These are phyloP conservation scores for Anthracocystis walkeri DNA, from an alignment of 1,284 basidiomycete species.

Conservation along the genomic window DNA sequence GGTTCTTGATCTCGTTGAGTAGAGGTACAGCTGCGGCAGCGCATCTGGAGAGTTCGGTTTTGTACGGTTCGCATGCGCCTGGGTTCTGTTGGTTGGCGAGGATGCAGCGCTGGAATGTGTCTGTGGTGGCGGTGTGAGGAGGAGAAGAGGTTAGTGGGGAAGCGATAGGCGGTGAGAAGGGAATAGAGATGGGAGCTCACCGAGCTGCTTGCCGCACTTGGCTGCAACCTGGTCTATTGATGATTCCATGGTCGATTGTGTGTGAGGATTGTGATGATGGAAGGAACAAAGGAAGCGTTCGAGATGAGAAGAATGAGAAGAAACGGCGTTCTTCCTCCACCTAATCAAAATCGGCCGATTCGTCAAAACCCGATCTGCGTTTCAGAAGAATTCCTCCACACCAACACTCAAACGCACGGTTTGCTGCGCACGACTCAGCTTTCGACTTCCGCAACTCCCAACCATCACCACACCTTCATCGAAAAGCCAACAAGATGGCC, in stretches of 20 bases:
- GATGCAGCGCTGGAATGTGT: constrained; percentile 65
- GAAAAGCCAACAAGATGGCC: constrained; percentile 21
- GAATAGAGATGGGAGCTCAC: constrained; percentile 10
- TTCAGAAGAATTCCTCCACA: constrained; percentile 12
- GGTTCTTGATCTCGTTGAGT: constrained; percentile 61
- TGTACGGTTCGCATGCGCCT: constrained; percentile 48
- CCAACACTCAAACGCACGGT: constrained; percentile 2
- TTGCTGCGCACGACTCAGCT: constrained; percentile 3
- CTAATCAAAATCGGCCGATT: constrained; percentile 14
- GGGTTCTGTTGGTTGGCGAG: constrained; percentile 59
- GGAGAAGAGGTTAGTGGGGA: neutral
- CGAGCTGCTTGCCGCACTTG: constrained; percentile 56
- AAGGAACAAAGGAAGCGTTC: constrained; percentile 6
- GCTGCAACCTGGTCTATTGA: constrained; percentile 56
- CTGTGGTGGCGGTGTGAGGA: neutral
- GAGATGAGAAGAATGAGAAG: neutral
- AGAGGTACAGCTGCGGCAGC: constrained; percentile 62
- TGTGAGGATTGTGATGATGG: neutral
- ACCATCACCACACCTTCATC: neutral
- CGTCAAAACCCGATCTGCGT: neutral
- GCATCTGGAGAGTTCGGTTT: constrained; percentile 56
- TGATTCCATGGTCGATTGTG: constrained; percentile 38
- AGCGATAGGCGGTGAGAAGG: neutral
- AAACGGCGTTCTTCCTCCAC: constrained; percentile 18
- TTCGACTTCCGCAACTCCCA: neutral